phyloP scores from a whole-genome alignment of 179 eudicot species.

The Beta corolliflora region DNA sequence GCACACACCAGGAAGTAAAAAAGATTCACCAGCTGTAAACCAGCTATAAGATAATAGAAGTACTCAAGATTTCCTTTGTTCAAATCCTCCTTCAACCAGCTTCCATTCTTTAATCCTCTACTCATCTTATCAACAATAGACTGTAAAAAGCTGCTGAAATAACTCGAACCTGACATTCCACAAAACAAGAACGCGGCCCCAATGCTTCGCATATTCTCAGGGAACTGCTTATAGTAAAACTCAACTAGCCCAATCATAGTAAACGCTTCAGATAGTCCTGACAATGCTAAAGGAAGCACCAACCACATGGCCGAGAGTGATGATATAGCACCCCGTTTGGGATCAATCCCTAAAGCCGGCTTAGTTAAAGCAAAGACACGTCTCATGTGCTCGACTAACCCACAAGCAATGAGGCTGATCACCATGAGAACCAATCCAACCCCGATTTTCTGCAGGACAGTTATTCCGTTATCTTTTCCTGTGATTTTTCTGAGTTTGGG shows the following conservation, averaged over 20 bases:
- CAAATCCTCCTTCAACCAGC: conserved; percentile 56
- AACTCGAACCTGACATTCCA: conserved; percentile 47
- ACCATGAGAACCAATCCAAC: conserved; percentile 44
- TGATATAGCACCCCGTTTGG: conserved; percentile 38
- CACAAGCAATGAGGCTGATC: conserved; percentile 35
- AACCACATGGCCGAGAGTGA: conserved; percentile 67
- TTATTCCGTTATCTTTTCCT: conserved; percentile 49
- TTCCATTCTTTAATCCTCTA: conserved; percentile 16
- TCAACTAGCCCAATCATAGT: conserved; percentile 49
- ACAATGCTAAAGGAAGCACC: conserved; percentile 46
- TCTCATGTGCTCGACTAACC: conserved; percentile 44
- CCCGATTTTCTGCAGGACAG: conserved; percentile 67
- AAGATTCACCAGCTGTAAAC: conserved; percentile 37
- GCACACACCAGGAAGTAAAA: conserved; percentile 41
- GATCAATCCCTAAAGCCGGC: conserved; percentile 35
- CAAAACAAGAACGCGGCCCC: conserved; percentile 50
- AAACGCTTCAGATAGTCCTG: conserved; percentile 72
- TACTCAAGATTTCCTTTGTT: conserved; percentile 54
- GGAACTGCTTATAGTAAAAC: conserved; percentile 60
- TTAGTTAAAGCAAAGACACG: conserved; percentile 34
- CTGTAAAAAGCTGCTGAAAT: conserved; percentile 44
- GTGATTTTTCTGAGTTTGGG: conserved; percentile 51
- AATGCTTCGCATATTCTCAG: conserved; percentile 68
- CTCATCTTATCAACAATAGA: conserved; percentile 39
- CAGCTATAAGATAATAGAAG: conserved; percentile 49